These are phyloP conservation scores for Cardiosporidium cionae DNA, from an alignment of 169 alveolate species.

Conservation along the genomic window DNA sequence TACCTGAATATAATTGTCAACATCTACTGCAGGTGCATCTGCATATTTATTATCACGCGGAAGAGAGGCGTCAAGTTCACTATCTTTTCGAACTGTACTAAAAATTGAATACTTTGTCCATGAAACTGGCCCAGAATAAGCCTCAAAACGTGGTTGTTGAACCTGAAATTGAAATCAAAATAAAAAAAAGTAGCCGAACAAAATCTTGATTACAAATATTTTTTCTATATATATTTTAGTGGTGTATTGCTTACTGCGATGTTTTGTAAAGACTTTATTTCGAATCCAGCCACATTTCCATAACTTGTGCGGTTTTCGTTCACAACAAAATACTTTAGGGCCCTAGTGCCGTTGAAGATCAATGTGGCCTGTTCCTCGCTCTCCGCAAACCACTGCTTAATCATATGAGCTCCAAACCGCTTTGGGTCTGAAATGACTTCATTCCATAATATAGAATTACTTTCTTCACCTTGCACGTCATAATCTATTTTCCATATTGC, in stretches of 20 bases:
- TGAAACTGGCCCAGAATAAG: slow-evolving; percentile 51
- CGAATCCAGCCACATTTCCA: slow-evolving; percentile 50
- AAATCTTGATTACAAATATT: not conserved
- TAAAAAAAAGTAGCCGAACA: not conserved
- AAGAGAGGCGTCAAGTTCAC: slow-evolving; percentile 44
- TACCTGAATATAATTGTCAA: slow-evolving; percentile 42
- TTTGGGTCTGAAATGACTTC: slow-evolving; percentile 40
- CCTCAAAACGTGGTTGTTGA: slow-evolving; percentile 44
- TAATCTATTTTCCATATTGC: slow-evolving; percentile 54
- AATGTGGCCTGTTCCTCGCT: slow-evolving; percentile 37
- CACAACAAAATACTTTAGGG: slow-evolving; percentile 39
- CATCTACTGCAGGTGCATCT: slow-evolving; percentile 44
- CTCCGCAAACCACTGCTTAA: slow-evolving; percentile 40
- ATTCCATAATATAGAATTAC: slow-evolving; percentile 42
- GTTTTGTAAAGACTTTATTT: slow-evolving; percentile 26
- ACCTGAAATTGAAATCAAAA: slow-evolving; percentile 12
- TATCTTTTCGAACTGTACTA: slow-evolving; percentile 39
- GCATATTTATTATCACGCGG: slow-evolving; percentile 56
- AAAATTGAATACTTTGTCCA: slow-evolving; percentile 53
- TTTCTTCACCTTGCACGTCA: slow-evolving; percentile 38
- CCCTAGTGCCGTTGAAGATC: slow-evolving; percentile 42
- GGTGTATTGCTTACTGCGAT: slow-evolving; percentile 10
- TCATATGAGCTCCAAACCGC: slow-evolving; percentile 40
- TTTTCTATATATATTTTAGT: not conserved
- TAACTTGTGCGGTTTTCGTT: slow-evolving; percentile 40